Conservation (phyloP, 202 grass and related monocot species). For the Hordeum pubiflorum region DNA sequence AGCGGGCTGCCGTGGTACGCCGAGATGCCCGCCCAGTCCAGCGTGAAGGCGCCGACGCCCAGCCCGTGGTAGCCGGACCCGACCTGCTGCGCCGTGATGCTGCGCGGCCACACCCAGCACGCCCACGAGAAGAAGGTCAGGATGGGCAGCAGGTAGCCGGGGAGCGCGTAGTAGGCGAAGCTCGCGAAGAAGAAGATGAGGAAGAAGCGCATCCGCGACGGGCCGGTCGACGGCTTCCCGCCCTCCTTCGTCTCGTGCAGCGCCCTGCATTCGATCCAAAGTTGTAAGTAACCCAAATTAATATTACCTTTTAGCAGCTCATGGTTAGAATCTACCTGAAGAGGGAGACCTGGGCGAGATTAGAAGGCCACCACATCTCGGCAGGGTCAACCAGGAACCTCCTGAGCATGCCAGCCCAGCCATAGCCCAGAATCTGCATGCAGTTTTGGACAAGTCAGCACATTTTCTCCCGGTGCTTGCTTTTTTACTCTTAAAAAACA, state of each 20-base stretch:
- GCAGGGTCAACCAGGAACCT: slow-evolving; percentile 91
- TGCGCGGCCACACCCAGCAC: slow-evolving; percentile 85
- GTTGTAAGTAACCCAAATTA: too few species aligned
- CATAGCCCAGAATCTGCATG: slow-evolving; percentile 91
- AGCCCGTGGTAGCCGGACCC: slow-evolving; percentile 92
- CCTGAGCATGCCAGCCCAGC: slow-evolving; percentile 91
- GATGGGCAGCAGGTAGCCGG: slow-evolving; percentile 80
- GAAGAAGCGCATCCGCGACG: slow-evolving; percentile 87
- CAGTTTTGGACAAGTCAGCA: background rate
- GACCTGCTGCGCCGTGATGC: slow-evolving; percentile 90
- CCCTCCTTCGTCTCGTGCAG: slow-evolving; percentile 66
- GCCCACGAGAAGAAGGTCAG: slow-evolving; percentile 96
- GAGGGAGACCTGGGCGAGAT: slow-evolving; percentile 95
- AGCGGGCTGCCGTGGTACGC: slow-evolving; percentile 95
- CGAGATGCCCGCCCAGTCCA: slow-evolving; percentile 95
- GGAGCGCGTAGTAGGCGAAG: slow-evolving; percentile 81
- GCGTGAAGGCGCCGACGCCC: slow-evolving; percentile 78
- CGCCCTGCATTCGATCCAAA: slow-evolving; percentile 36
- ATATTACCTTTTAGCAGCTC: too few species aligned
- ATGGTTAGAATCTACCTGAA: too few species aligned
- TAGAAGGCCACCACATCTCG: slow-evolving; percentile 99
- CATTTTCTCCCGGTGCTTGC: background rate
- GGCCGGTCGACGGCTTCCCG: slow-evolving; percentile 31
- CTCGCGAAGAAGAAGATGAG: slow-evolving; percentile 69
- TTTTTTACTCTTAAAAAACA: background rate